Evolutionary conservation across 164 flowering plant species (phyloP).

Genomic region (Stephania japonica): DNA sequence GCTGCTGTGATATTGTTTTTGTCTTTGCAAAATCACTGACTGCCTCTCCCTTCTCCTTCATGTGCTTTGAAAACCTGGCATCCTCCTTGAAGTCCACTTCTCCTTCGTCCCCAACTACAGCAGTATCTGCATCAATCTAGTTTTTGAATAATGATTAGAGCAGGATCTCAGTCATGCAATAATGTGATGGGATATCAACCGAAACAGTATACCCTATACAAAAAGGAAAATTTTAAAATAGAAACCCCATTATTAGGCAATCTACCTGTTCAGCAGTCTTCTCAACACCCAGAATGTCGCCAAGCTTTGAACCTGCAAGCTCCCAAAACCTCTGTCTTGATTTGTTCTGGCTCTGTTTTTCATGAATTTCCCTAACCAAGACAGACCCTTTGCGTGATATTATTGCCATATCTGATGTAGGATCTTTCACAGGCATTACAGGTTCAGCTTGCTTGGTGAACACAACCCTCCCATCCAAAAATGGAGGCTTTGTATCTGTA

Average conservation of each 20-base stretch:
- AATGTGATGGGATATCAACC: background rate
- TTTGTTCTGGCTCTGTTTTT: slow-evolving; percentile 79
- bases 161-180: background rate
- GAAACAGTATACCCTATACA: background rate
- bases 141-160: slow-evolving; percentile 8
- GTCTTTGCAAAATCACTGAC: slow-evolving; percentile 97
- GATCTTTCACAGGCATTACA: slow-evolving; percentile 89
- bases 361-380: slow-evolving; percentile 80
- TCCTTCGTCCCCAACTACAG: slow-evolving; percentile 85
- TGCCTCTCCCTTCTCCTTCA: slow-evolving; percentile 82
- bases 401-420: slow-evolving; percentile 98
- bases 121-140: slow-evolving; percentile 95
- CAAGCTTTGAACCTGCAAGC: slow-evolving; percentile 96
- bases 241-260: background rate
- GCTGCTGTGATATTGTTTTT: slow-evolving; percentile 72
- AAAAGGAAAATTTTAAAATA: background rate
- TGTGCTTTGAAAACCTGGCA: slow-evolving; percentile 88
- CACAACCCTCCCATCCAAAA: slow-evolving; percentile 90
- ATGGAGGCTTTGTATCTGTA: slow-evolving; percentile 96
- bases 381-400: slow-evolving; percentile 91
- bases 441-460: slow-evolving; percentile 97
- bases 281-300: slow-evolving; percentile 95
- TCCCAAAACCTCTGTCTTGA: slow-evolving; percentile 99
- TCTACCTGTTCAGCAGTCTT: slow-evolving; percentile 87
- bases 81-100: slow-evolving; percentile 94